Percentiles rank a stretch among this genome's conserved stretches.
These are phyloP conservation scores for Lophiostoma macrostomum DNA, from an alignment of 495 filamentous ascomycete genomes.

Conservation along the genomic window DNA sequence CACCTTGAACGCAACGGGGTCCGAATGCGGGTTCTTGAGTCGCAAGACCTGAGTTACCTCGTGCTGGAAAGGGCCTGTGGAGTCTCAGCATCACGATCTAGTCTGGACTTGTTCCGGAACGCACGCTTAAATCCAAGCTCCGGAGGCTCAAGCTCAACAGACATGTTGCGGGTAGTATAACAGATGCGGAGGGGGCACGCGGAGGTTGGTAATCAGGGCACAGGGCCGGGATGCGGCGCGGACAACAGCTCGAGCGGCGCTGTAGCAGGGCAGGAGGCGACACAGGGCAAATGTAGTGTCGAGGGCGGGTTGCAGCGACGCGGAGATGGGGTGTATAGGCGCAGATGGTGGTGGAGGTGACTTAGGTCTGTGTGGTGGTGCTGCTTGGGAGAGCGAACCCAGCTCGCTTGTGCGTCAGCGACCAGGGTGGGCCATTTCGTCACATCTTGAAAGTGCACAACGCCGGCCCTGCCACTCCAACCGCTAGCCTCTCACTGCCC, in stretches of 20 bases:
- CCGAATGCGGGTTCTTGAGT: constrained; percentile 72
- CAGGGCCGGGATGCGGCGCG: neutral
- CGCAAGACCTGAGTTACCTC: constrained; percentile 83
- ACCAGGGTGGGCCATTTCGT: neutral
- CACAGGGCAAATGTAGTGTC: neutral
- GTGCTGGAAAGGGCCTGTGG: constrained; percentile 80
- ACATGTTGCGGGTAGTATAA: constrained; percentile 61
- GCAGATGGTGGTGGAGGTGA: neutral
- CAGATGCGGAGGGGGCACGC: neutral
- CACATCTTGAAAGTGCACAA: neutral
- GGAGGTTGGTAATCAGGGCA: constrained; percentile 23
- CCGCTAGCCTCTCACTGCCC: neutral
- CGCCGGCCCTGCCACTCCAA: neutral
- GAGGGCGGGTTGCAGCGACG: neutral
- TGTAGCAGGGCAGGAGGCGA: too few species aligned
- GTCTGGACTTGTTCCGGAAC: constrained; percentile 6
- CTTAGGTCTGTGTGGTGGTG: neutral
- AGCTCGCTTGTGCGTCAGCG: neutral
- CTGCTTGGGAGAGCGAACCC: neutral
- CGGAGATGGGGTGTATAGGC: too few species aligned
- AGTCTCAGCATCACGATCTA: constrained; percentile 8
- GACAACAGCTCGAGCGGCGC: neutral
- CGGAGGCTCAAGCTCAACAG: constrained; percentile 82
- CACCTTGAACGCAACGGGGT: constrained; percentile 95
- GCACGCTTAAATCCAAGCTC: constrained; percentile 95